Evolutionary conservation across 139 green algal genomes (phyloP).

Genomic region (Chlorella sp.): DNA sequence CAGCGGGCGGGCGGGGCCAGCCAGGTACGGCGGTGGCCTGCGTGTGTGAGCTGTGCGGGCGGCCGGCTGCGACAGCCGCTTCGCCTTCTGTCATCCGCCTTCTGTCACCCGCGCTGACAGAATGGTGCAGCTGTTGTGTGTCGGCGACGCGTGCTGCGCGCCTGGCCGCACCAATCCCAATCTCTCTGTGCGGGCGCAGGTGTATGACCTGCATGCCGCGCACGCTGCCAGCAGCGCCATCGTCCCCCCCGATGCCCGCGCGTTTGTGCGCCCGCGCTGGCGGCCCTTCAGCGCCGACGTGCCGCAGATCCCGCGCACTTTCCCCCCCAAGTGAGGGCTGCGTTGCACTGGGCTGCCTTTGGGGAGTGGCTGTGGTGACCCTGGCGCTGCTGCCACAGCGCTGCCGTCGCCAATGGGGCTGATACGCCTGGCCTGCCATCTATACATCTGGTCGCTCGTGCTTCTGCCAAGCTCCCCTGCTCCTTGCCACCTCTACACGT

Average conservation of each 20-base stretch:
- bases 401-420: no score
- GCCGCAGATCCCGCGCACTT: slow-evolving; percentile 39
- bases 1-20: no score
- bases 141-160: no score
- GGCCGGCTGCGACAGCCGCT: not conserved
- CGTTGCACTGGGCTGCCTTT: not conserved
- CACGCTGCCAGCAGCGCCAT: slow-evolving; percentile 17
- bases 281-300: slow-evolving; percentile 12
- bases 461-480: no score
- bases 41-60: slow-evolving; percentile 25
- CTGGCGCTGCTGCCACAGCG: no score
- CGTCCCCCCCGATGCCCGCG: not conserved
- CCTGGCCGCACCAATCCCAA: not conserved
- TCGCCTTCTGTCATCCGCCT: not conserved
- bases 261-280: slow-evolving; percentile 42
- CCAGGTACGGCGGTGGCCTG: slow-evolving; percentile 24
- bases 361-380: not conserved
- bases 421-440: no score
- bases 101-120: not conserved
- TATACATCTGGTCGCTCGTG: no score
- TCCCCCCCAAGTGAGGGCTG: slow-evolving; percentile 25
- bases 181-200: not conserved
- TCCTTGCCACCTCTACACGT: no score
- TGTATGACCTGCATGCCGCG: not conserved
- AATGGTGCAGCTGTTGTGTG: not conserved